A percentile compares a stretch with the other conserved stretches of the same genome.
These are phyloP conservation scores for Aspergillus carlsbadensis DNA, from an alignment of 495 filamentous ascomycete genomes.

Conservation along the genomic window DNA sequence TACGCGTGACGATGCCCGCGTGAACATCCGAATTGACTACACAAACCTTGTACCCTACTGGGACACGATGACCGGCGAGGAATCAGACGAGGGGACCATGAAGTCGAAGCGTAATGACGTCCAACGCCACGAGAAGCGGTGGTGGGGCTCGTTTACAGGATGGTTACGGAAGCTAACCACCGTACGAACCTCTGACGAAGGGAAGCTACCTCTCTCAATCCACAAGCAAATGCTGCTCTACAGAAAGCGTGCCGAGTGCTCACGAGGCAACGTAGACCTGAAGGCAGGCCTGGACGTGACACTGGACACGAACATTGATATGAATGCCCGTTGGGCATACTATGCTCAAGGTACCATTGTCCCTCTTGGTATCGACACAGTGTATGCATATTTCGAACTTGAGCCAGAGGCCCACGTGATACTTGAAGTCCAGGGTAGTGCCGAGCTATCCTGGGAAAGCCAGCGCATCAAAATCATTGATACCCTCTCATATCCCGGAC, in stretches of 20 bases:
- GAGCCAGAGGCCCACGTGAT: slow-evolving; percentile 12
- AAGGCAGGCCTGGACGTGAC: slow-evolving; percentile 15
- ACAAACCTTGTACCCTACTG: slow-evolving; percentile 25
- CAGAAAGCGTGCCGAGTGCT: not conserved
- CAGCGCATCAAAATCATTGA: slow-evolving; percentile 24
- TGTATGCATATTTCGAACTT: slow-evolving; percentile 23
- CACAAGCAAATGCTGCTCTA: slow-evolving; percentile 5
- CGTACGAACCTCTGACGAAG: not conserved
- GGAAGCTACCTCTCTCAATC: not conserved
- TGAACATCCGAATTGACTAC: slow-evolving; percentile 25
- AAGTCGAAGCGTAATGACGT: not conserved
- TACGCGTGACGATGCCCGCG: slow-evolving; percentile 17
- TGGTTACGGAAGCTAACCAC: slow-evolving; percentile 13
- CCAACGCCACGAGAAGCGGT: slow-evolving; percentile 9
- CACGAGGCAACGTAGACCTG: not conserved
- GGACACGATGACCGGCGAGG: slow-evolving; percentile 21
- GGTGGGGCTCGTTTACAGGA: slow-evolving; percentile 17
- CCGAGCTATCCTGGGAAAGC: slow-evolving; percentile 14
- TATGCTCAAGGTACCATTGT: slow-evolving; percentile 22
- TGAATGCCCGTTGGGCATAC: slow-evolving; percentile 24
- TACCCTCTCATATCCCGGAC: slow-evolving; percentile 27
- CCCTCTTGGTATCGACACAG: slow-evolving; percentile 9
- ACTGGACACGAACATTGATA: slow-evolving; percentile 20
- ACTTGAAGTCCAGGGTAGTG: slow-evolving; percentile 18
- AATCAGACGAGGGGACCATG: not conserved